A percentile compares a stretch with the other conserved stretches of the same genome.
Conservation (phyloP, 2,329 filamentous ascomycete species). For the Cercospora brassicicola region DNA sequence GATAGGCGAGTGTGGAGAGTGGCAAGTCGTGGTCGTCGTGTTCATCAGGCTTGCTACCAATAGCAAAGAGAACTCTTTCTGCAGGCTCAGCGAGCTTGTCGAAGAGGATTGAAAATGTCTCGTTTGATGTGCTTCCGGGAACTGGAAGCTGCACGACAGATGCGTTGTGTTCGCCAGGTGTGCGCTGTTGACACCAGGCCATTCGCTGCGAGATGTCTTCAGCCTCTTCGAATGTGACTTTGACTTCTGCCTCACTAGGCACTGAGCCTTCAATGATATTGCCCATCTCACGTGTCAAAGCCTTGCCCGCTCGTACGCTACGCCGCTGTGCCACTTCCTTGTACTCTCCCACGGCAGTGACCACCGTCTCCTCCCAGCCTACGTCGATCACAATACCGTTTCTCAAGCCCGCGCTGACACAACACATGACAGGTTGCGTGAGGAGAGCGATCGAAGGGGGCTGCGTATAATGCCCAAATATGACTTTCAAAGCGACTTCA, state of each 20-base stretch:
- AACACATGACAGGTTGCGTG: slow-evolving; percentile 70
- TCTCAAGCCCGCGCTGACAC: slow-evolving; percentile 77
- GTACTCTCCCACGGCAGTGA: slow-evolving; percentile 88
- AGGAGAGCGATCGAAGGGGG: slow-evolving; percentile 78
- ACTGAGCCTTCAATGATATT: slow-evolving; percentile 58
- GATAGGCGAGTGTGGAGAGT: slow-evolving; percentile 73
- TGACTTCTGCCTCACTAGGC: slow-evolving; percentile 51
- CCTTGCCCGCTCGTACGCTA: slow-evolving; percentile 72
- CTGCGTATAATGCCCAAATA: slow-evolving; percentile 80
- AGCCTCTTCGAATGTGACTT: slow-evolving; percentile 66
- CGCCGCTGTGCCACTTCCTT: slow-evolving; percentile 72
- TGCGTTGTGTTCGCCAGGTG: slow-evolving; percentile 16
- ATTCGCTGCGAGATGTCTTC: slow-evolving; percentile 76
- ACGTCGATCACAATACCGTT: slow-evolving; percentile 86
- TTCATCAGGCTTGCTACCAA: slow-evolving; percentile 52
- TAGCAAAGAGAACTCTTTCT: slow-evolving; percentile 71
- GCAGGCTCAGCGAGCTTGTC: slow-evolving; percentile 70
- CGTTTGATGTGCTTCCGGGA: slow-evolving; percentile 19
- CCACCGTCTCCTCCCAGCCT: slow-evolving; percentile 85
- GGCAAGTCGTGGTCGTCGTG: slow-evolving; percentile 87
- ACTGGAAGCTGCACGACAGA: slow-evolving; percentile 33
- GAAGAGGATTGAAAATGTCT: slow-evolving; percentile 61
- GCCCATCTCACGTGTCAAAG: slow-evolving; percentile 69
- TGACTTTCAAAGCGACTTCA: slow-evolving; percentile 69
- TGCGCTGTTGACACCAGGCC: slow-evolving; percentile 66